Conservation (phyloP, 345 rosid genomes). For the Conringia planisiliqua region DNA sequence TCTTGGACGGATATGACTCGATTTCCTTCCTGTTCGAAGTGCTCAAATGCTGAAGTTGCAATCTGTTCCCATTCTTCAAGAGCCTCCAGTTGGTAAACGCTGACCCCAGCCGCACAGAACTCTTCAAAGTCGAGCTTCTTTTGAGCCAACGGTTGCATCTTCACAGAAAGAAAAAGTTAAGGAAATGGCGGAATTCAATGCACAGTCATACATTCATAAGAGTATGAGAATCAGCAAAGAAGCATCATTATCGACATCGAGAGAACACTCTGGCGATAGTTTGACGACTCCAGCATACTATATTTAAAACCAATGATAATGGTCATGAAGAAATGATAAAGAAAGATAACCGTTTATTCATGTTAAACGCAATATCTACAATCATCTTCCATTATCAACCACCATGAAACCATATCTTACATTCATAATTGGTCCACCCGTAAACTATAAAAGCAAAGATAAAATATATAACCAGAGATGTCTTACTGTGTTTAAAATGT, state of each 20-base stretch:
- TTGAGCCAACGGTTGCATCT: constrained; percentile 78
- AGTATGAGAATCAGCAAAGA: background rate
- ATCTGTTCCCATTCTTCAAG: constrained; percentile 81
- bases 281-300: background rate
- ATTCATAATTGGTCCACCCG: background rate
- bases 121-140: constrained; percentile 77
- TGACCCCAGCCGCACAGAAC: constrained; percentile 90
- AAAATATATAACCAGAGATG: background rate
- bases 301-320: background rate
- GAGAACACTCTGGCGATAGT: background rate
- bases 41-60: constrained; percentile 65
- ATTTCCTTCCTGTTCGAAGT: constrained; percentile 87
- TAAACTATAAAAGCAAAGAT: background rate
- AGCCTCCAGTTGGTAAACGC: constrained; percentile 83
- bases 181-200: background rate
- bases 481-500: constrained; percentile 65
- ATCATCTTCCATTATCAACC: background rate
- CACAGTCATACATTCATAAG: background rate
- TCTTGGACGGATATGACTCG: constrained; percentile 69
- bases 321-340: background rate
- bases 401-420: background rate
- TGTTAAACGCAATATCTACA: background rate
- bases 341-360: background rate
- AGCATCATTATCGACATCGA: background rate
- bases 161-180: background rate